These are phyloP conservation scores for Draba incana DNA, from an alignment of 345 rosid genomes.

Conservation along the genomic window DNA sequence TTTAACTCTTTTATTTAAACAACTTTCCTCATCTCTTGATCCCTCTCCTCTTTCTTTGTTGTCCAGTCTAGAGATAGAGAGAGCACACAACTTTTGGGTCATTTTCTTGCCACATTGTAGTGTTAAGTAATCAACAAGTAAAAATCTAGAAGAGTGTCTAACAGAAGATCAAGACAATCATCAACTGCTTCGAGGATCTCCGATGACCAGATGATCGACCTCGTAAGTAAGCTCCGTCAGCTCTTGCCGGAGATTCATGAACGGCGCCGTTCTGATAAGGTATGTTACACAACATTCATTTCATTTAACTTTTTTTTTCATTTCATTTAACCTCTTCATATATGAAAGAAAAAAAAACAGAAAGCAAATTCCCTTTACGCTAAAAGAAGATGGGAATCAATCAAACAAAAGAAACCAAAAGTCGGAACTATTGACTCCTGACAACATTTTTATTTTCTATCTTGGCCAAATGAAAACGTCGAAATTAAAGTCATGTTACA, in stretches of 20 bases:
- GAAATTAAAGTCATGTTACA: conserved; percentile 6
- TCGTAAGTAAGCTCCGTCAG: conserved; percentile 75
- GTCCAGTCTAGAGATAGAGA: background rate
- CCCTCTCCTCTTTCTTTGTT: background rate
- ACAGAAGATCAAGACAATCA: conserved; percentile 76
- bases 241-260: conserved; percentile 77
- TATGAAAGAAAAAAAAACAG: too few relatives aligned
- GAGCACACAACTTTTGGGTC: conserved; percentile 2
- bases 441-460: conserved; percentile 34
- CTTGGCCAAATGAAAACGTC: conserved; percentile 8
- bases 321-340: conserved; percentile 8
- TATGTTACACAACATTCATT: conserved; percentile 23
- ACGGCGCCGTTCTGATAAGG: conserved; percentile 76
- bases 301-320: conserved; percentile 1
- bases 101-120: conserved; percentile 31
- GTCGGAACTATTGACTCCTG: conserved; percentile 45
- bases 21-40: background rate
- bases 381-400: background rate
- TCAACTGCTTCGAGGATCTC: conserved; percentile 53
- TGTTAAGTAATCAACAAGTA: conserved; percentile 20
- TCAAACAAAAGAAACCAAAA: conserved; percentile 9
- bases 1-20: background rate
- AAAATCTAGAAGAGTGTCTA: conserved; percentile 53
- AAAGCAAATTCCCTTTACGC: background rate
- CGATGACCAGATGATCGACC: conserved; percentile 83